These are phyloP conservation scores for Rubia balearica DNA, from an alignment of 305 asterid genomes.

Conservation along the genomic window DNA sequence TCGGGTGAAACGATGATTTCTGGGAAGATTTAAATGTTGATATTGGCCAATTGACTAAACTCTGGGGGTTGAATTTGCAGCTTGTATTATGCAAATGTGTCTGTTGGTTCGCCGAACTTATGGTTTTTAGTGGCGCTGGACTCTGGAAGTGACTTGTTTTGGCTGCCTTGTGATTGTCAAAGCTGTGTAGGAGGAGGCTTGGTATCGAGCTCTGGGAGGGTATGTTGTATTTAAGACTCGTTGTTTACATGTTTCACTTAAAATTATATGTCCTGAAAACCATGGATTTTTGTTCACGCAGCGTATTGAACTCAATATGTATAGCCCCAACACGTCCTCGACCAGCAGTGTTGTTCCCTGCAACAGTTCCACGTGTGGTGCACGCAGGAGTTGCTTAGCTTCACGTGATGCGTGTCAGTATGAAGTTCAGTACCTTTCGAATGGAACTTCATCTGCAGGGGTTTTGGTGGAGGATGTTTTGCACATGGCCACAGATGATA, in stretches of 20 bases:
- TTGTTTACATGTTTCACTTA: not conserved
- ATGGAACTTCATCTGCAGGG: slow-evolving; percentile 67
- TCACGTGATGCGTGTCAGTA: slow-evolving; percentile 63
- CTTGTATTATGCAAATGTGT: slow-evolving; percentile 75
- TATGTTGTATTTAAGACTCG: slow-evolving; percentile 14
- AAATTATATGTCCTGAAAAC: not conserved
- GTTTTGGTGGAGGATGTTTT: slow-evolving; percentile 76
- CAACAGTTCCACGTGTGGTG: slow-evolving; percentile 61
- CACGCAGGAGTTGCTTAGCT: slow-evolving; percentile 35
- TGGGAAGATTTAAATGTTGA: not conserved
- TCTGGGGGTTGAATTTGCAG: slow-evolving; percentile 37
- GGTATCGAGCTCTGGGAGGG: slow-evolving; percentile 36
- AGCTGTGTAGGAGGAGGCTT: slow-evolving; percentile 44
- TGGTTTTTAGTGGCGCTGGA: slow-evolving; percentile 90
- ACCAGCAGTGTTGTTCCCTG: slow-evolving; percentile 58
- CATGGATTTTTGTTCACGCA: slow-evolving; percentile 26
- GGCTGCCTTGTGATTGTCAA: slow-evolving; percentile 88
- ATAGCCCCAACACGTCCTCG: slow-evolving; percentile 66
- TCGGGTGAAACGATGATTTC: not conserved
- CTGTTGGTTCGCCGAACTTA: slow-evolving; percentile 66
- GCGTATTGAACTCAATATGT: slow-evolving; percentile 50
- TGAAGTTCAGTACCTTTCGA: slow-evolving; percentile 59
- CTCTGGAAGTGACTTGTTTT: slow-evolving; percentile 95
- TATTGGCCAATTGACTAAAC: not conserved
- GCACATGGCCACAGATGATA: slow-evolving; percentile 50